These are phyloP conservation scores for Lasiosphaeria miniovina DNA, from an alignment of 495 filamentous ascomycete genomes.

Conservation along the genomic window DNA sequence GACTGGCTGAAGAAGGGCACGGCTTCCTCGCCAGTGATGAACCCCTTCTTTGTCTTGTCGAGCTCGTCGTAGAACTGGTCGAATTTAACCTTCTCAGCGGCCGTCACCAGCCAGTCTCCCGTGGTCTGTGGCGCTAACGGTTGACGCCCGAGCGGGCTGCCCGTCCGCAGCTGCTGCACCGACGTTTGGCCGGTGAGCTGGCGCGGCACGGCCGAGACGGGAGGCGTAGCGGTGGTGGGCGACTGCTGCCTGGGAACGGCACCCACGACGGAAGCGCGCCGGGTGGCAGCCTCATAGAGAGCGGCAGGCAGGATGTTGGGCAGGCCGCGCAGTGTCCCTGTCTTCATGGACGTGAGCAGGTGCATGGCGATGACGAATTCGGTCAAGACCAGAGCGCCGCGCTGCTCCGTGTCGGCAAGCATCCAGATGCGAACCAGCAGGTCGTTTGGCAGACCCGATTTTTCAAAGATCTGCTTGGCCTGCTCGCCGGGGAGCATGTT, in stretches of 20 bases:
- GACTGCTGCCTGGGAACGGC: slow-evolving; percentile 30
- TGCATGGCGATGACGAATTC: slow-evolving; percentile 99
- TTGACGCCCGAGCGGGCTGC: slow-evolving; percentile 66
- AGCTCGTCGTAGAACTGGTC: slow-evolving; percentile 79
- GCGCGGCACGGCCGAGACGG: slow-evolving; percentile 37
- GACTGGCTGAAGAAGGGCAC: slow-evolving; percentile 92
- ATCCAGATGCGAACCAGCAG: slow-evolving; percentile 91
- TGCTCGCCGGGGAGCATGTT: slow-evolving; percentile 77
- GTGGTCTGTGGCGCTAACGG: slow-evolving; percentile 59
- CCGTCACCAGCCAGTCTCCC: slow-evolving; percentile 79
- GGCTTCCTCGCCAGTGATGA: slow-evolving; percentile 91
- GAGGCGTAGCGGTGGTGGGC: slow-evolving; percentile 27
- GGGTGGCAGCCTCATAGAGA: slow-evolving; percentile 86
- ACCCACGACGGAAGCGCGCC: slow-evolving; percentile 57
- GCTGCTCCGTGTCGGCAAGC: slow-evolving; percentile 86
- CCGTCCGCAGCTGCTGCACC: slow-evolving; percentile 49
- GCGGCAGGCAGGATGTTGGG: slow-evolving; percentile 80
- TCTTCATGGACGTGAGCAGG: slow-evolving; percentile 85
- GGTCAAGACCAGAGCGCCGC: slow-evolving; percentile 80
- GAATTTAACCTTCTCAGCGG: slow-evolving; percentile 80
- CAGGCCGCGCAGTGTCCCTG: slow-evolving; percentile 70
- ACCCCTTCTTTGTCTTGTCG: slow-evolving; percentile 73
- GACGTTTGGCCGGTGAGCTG: slow-evolving; percentile 44
- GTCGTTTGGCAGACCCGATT: slow-evolving; percentile 85
- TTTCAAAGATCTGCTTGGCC: slow-evolving; percentile 93